Conservation (phyloP, 768 basidiomycete species). For the Termitomyces sp. region DNA sequence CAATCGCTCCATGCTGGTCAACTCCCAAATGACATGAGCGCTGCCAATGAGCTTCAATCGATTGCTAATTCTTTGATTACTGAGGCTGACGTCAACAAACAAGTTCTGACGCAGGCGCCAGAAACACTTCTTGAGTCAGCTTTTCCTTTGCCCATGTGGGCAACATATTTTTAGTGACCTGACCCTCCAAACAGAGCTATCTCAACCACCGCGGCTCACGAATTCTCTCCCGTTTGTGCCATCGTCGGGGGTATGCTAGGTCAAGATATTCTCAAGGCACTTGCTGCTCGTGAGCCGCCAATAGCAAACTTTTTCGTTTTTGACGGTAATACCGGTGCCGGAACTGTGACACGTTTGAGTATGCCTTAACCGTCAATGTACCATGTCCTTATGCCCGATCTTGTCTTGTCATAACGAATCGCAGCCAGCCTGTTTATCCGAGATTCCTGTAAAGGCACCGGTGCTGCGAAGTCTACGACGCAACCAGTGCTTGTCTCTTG, state of each 20-base stretch:
- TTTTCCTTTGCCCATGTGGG: constrained; percentile 9
- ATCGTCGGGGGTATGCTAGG: constrained; percentile 93
- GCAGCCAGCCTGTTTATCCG: constrained; percentile 12
- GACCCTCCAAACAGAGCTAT: constrained; percentile 46
- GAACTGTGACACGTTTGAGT: constrained; percentile 57
- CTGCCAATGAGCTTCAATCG: constrained; percentile 55
- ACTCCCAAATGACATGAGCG: constrained; percentile 50
- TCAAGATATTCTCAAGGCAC: constrained; percentile 90
- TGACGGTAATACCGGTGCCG: constrained; percentile 78
- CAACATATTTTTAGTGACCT: background rate
- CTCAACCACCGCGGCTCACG: constrained; percentile 66
- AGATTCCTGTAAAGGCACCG: constrained; percentile 16
- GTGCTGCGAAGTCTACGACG: background rate
- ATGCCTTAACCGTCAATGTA: constrained; percentile 34
- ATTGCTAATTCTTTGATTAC: constrained; percentile 61
- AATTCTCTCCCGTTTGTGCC: constrained; percentile 92
- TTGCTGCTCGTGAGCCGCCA: constrained; percentile 88
- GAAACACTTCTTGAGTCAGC: constrained; percentile 60
- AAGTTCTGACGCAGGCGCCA: constrained; percentile 56
- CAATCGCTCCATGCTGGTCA: constrained; percentile 52
- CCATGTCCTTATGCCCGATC: constrained; percentile 4
- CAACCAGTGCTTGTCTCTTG: background rate
- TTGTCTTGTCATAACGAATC: background rate
- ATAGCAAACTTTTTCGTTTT: constrained; percentile 91
- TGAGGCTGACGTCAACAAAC: constrained; percentile 66